A percentile compares a stretch with the other conserved stretches of the same genome.
Conservation (phyloP, 768 basidiomycete genomes). For the Suillus lakei region DNA sequence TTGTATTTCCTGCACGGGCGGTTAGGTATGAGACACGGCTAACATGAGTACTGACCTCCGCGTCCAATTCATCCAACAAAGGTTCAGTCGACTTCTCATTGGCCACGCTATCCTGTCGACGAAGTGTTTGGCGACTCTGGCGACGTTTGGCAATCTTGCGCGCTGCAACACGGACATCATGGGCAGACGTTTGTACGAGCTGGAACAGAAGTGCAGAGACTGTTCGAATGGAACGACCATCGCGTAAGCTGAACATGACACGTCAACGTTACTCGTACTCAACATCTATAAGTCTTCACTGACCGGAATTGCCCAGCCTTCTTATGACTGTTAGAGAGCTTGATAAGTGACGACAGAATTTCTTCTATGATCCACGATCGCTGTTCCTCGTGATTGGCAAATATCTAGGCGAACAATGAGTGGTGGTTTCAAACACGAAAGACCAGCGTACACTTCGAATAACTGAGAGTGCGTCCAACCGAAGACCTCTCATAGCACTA, state of each 20-base stretch:
- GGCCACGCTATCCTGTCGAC: constrained; percentile 61
- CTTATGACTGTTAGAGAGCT: constrained; percentile 88
- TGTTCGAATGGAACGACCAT: constrained; percentile 91
- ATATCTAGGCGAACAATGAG: constrained; percentile 60
- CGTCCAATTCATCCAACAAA: constrained; percentile 70
- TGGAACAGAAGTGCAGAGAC: constrained; percentile 93
- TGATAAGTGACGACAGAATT: constrained; percentile 87
- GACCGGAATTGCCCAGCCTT: constrained; percentile 90
- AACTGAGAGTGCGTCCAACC: constrained; percentile 81
- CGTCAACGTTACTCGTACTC: not conserved
- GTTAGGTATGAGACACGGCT: not conserved
- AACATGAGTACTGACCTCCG: constrained; percentile 47
- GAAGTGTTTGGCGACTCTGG: constrained; percentile 62
- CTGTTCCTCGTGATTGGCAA: constrained; percentile 89
- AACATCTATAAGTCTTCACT: constrained; percentile 22
- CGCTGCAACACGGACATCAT: constrained; percentile 80
- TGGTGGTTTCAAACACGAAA: not conserved
- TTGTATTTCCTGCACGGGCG: constrained; percentile 60
- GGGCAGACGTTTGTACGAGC: constrained; percentile 94
- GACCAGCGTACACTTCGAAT: constrained; percentile 75
- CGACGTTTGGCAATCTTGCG: constrained; percentile 63
- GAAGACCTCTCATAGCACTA: constrained; percentile 80
- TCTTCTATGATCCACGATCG: constrained; percentile 98
- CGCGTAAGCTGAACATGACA: constrained; percentile 66
- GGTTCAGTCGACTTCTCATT: constrained; percentile 54